Percentiles rank a stretch among this genome's conserved stretches.
phyloP scores from a whole-genome alignment of 1,284 basidiomycete genomes.

The Rhodotorula glutinis region DNA sequence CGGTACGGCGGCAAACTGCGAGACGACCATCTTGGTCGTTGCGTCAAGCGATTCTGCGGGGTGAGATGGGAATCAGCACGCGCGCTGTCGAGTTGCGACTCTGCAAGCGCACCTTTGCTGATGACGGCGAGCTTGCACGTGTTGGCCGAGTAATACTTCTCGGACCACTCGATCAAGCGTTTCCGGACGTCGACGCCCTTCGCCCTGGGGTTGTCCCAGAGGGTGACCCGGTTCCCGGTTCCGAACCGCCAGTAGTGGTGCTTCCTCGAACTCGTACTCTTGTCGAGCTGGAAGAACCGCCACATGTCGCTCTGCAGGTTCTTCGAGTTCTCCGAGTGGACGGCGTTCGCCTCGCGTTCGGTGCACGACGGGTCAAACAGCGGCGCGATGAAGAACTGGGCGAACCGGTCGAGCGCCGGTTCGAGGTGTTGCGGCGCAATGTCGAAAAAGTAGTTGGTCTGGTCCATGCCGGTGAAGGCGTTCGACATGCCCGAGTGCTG shows the following conservation, averaged over 20 bases:
- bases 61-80: conserved; percentile 5
- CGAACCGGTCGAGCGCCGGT: conserved; percentile 84
- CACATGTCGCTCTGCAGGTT: conserved; percentile 93
- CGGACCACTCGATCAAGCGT: conserved; percentile 93
- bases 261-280: conserved; percentile 72
- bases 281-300: conserved; percentile 96
- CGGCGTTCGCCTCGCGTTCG: conserved; percentile 89
- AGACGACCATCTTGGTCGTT: conserved; percentile 66
- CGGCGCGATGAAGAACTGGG: conserved; percentile 91
- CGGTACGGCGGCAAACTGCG: conserved; percentile 70
- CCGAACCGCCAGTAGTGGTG: conserved; percentile 92
- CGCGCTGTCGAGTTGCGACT: neutral
- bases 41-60: conserved; percentile 74
- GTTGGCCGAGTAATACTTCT: conserved; percentile 85
- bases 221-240: conserved; percentile 82
- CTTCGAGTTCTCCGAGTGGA: conserved; percentile 98
- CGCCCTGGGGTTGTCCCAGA: conserved; percentile 61
- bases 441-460: conserved; percentile 93
- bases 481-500: conserved; percentile 90
- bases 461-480: conserved; percentile 87
- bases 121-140: conserved; percentile 89
- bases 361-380: conserved; percentile 89
- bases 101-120: conserved; percentile 64
- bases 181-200: conserved; percentile 81
- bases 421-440: conserved; percentile 80